phyloP scores from a whole-genome alignment of 1,284 basidiomycete species.

The Ustilago loliicola region DNA sequence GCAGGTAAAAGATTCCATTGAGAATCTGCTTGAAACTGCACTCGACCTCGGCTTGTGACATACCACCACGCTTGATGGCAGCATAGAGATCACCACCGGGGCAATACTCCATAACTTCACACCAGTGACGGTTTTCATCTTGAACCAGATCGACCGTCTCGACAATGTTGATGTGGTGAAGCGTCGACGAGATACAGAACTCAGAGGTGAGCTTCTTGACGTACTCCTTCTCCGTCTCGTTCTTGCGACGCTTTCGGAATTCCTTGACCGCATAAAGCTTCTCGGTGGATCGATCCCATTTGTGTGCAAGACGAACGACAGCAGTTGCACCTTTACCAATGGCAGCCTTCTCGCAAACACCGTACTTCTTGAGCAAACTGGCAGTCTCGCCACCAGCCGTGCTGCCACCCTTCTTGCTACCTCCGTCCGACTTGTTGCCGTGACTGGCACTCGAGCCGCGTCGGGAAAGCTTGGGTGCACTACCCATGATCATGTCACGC shows the following conservation, averaged over 20 bases:
- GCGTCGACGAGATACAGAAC: slow-evolving; percentile 97
- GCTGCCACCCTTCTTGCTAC: slow-evolving; percentile 59
- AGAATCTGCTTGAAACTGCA: slow-evolving; percentile 98
- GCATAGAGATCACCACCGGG: slow-evolving; percentile 93
- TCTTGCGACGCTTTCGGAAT: slow-evolving; percentile 97
- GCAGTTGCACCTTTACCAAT: slow-evolving; percentile 98
- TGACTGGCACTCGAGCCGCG: slow-evolving; percentile 62
- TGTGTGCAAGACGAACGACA: slow-evolving; percentile 94
- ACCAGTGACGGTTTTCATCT: slow-evolving; percentile 96
- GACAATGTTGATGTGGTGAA: slow-evolving; percentile 95
- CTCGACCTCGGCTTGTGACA: slow-evolving; percentile 93
- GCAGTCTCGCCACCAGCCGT: slow-evolving; percentile 61
- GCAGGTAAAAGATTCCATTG: slow-evolving; percentile 87
- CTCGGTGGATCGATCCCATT: slow-evolving; percentile 96
- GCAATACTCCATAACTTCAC: slow-evolving; percentile 99
- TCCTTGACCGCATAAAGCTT: slow-evolving; percentile 99
- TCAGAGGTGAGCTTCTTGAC: slow-evolving; percentile 99
- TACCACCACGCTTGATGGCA: slow-evolving; percentile 96
- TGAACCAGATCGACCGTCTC: slow-evolving; percentile 99
- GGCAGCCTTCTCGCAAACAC: slow-evolving; percentile 94
- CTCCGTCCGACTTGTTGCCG: slow-evolving; percentile 60
- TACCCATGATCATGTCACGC: slow-evolving; percentile 68
- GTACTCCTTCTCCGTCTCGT: slow-evolving; percentile 98
- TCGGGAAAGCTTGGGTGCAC: slow-evolving; percentile 64
- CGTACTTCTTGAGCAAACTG: slow-evolving; percentile 83